Conservation (phyloP, 306 rosid genomes). For the Arachis stenosperma region DNA sequence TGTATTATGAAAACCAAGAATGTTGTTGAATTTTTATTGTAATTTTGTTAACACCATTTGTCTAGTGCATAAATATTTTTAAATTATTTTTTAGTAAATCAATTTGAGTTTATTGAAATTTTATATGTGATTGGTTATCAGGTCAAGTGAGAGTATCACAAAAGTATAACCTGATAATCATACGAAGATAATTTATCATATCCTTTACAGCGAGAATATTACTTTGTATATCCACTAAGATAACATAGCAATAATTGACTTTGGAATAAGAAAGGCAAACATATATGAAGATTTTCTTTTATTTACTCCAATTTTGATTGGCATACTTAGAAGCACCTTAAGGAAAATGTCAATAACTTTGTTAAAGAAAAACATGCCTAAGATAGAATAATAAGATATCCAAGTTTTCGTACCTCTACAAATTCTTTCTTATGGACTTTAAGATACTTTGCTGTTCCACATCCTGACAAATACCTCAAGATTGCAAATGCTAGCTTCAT, state of each 20-base stretch:
- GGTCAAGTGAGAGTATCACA: background rate
- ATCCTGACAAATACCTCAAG: conserved; percentile 66
- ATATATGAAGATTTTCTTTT: conserved; percentile 15
- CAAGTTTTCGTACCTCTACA: conserved; percentile 60
- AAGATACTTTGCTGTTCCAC: conserved; percentile 68
- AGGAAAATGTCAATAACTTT: background rate
- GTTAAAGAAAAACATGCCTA: background rate
- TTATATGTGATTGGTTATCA: background rate
- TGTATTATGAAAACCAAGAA: background rate
- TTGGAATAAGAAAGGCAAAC: conserved; percentile 18
- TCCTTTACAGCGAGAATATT: background rate
- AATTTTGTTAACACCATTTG: background rate
- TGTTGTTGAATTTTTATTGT: background rate
- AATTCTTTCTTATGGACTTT: conserved; percentile 53
- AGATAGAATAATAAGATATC: conserved; percentile 27
- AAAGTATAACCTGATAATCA: conserved; percentile 11
- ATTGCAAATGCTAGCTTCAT: conserved; percentile 59
- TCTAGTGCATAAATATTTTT: background rate
- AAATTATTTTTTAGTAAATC: background rate
- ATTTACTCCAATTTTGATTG: conserved; percentile 26
- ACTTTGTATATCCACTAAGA: background rate
- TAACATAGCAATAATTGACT: conserved; percentile 19
- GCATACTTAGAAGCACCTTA: background rate
- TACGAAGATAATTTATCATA: conserved; percentile 16
- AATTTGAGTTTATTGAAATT: conserved; percentile 10